Percentiles rank a stretch among this genome's conserved stretches.
phyloP scores from a whole-genome alignment of 306 rosid species.

The Ormosia semicastrata region DNA sequence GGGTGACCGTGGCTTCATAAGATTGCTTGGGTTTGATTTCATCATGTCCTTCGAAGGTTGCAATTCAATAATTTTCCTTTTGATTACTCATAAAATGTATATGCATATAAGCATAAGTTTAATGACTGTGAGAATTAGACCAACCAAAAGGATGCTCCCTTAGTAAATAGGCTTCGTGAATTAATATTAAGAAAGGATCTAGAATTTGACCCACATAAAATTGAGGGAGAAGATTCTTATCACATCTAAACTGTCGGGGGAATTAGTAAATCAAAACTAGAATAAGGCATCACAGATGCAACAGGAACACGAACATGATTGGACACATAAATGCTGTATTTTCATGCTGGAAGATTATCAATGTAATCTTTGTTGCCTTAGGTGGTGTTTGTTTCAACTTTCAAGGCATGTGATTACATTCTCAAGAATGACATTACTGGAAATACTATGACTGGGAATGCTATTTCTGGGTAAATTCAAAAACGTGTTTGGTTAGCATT shows the following conservation, averaged over 20 bases:
- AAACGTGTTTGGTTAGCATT: too few species aligned
- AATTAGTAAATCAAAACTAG: background rate
- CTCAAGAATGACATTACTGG: too few species aligned
- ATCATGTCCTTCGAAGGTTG: background rate
- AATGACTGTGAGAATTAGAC: background rate
- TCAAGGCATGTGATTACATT: too few species aligned
- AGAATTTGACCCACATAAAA: background rate
- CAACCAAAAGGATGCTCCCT: background rate
- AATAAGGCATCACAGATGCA: background rate
- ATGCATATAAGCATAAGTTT: background rate
- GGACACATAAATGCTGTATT: background rate
- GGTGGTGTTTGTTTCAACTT: too few species aligned
- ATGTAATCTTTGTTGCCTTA: background rate
- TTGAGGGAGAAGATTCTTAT: background rate
- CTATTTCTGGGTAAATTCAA: too few species aligned
- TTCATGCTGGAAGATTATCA: background rate
- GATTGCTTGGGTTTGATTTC: conserved; percentile 4
- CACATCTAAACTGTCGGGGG: background rate
- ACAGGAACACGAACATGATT: background rate
- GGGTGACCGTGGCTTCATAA: background rate
- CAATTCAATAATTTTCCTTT: background rate
- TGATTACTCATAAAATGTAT: background rate
- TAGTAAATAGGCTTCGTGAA: background rate
- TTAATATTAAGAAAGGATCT: background rate
- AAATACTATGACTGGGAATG: too few species aligned